phyloP scores from a whole-genome alignment of 1,284 basidiomycete genomes.

The Tausonia pullulans region DNA sequence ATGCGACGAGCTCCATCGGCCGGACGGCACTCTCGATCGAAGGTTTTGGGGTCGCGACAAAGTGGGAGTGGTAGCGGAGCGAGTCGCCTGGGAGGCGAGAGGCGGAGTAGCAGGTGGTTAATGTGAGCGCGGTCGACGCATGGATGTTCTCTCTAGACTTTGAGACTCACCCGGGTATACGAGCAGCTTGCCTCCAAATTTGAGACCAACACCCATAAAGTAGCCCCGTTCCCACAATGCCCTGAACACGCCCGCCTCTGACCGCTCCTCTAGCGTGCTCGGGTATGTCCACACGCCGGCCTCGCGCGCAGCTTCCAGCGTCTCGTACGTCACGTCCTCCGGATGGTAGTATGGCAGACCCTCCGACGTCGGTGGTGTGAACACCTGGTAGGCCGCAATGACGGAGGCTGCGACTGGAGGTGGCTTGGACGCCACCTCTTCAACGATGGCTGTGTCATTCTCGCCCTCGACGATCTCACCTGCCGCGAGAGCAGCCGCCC shows the following conservation, averaged over 20 bases:
- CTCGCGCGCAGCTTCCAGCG: constrained; percentile 48
- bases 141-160: neutral
- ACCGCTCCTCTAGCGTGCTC: constrained; percentile 48
- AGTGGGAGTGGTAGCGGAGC: constrained; percentile 92
- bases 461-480: neutral
- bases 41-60: constrained; percentile 69
- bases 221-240: constrained; percentile 69
- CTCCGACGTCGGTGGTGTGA: constrained; percentile 47
- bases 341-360: constrained; percentile 51
- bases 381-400: constrained; percentile 23
- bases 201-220: constrained; percentile 75
- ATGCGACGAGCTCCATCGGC: constrained; percentile 88
- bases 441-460: constrained; percentile 3
- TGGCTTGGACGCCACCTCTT: neutral
- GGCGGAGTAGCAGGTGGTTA: neutral
- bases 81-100: constrained; percentile 62
- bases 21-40: constrained; percentile 50
- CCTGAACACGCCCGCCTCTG: constrained; percentile 65
- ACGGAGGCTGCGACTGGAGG: too few relatives aligned
- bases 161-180: constrained; percentile 74
- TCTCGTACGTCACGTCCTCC: constrained; percentile 39
- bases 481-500: neutral
- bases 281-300: constrained; percentile 73
- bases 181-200: constrained; percentile 91
- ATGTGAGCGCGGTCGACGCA: neutral